Conservation (phyloP, 805 yeast species). For the Monosporozyma solicola region DNA sequence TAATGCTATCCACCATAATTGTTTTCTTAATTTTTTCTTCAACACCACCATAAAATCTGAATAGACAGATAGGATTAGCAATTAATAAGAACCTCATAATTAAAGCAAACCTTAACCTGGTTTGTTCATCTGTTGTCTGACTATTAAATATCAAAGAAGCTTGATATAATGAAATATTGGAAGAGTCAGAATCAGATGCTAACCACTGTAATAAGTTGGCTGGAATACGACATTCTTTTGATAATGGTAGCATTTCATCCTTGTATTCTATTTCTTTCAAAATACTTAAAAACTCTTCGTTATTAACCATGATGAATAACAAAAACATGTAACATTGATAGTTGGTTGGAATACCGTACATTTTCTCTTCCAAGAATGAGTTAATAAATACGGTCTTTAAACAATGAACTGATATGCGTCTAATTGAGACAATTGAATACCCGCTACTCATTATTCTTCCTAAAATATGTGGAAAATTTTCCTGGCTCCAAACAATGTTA, state of each 20-base stretch:
- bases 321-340: slow-evolving; percentile 26
- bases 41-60: slow-evolving; percentile 27
- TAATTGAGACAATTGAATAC: slow-evolving; percentile 47
- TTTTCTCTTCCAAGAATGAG: slow-evolving; percentile 32
- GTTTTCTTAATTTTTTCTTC: slow-evolving; percentile 26
- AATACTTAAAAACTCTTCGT: slow-evolving; percentile 30
- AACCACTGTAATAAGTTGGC: slow-evolving; percentile 28
- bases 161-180: slow-evolving; percentile 31
- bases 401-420: slow-evolving; percentile 39
- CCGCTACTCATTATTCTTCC: slow-evolving; percentile 47
- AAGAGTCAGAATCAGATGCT: slow-evolving; percentile 21
- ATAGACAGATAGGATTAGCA: slow-evolving; percentile 25
- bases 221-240: slow-evolving; percentile 33
- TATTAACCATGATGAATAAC: slow-evolving; percentile 31
- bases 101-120: slow-evolving; percentile 29
- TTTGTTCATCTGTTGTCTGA: slow-evolving; percentile 30
- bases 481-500: slow-evolving; percentile 32
- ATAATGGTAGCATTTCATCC: slow-evolving; percentile 27
- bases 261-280: slow-evolving; percentile 32
- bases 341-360: slow-evolving; percentile 10
- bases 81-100: slow-evolving; percentile 26
- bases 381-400: slow-evolving; percentile 37
- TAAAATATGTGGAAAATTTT: slow-evolving; percentile 45
- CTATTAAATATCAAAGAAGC: slow-evolving; percentile 28
- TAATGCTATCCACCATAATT: slow-evolving; percentile 24